Conservation (phyloP, 768 basidiomycete genomes). For the Coprinellus micaceus region DNA sequence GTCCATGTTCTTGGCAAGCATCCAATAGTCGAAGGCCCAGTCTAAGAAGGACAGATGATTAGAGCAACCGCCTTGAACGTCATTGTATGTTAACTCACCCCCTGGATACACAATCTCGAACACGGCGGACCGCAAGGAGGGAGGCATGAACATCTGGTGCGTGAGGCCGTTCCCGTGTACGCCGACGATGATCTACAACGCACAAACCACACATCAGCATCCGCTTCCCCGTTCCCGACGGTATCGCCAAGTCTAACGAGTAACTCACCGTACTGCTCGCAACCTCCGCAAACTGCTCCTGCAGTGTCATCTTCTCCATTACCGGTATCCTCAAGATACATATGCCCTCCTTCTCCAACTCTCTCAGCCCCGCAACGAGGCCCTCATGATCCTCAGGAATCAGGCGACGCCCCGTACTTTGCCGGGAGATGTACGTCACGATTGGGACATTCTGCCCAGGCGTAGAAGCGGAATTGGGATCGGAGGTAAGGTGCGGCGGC, state of each 20-base stretch:
- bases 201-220: background rate
- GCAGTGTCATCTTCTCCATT: constrained; percentile 20
- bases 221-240: background rate
- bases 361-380: constrained; percentile 20
- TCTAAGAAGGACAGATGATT: constrained; percentile 20
- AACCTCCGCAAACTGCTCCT: constrained; percentile 19
- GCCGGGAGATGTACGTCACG: constrained; percentile 61
- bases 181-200: constrained; percentile 20
- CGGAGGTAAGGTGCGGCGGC: constrained; percentile 10
- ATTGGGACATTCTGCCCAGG: constrained; percentile 18
- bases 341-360: constrained; percentile 19
- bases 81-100: background rate
- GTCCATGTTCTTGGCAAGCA: constrained; percentile 39
- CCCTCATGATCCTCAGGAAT: constrained; percentile 18
- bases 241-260: background rate
- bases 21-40: constrained; percentile 38
- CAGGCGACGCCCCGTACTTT: constrained; percentile 28
- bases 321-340: constrained; percentile 19
- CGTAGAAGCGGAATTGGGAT: background rate
- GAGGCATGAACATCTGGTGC: constrained; percentile 71
- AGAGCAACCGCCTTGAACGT: background rate
- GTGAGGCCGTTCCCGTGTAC: constrained; percentile 65
- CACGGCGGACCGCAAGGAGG: constrained; percentile 55
- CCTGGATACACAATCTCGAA: constrained; percentile 51
- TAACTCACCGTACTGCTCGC: constrained; percentile 22